phyloP scores from a whole-genome alignment of 345 rosid genomes.

The Moricandia moricandioides region DNA sequence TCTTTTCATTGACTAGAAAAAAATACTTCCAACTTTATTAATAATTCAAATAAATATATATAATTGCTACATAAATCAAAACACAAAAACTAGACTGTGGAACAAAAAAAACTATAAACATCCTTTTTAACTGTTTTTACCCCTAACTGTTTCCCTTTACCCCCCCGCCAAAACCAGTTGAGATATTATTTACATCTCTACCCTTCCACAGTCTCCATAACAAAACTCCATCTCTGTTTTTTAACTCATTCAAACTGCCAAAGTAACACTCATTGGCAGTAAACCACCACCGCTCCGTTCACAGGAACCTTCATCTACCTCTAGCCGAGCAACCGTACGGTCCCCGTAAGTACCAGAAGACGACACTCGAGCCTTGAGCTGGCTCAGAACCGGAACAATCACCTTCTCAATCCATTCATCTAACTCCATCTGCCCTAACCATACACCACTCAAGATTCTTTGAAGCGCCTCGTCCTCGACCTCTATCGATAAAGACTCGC shows the following conservation, averaged over 20 bases:
- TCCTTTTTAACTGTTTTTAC: constrained; percentile 15
- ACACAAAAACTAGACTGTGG: constrained; percentile 7
- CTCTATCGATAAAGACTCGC: constrained; percentile 45
- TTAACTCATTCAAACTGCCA: constrained; percentile 22
- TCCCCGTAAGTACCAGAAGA: constrained; percentile 33
- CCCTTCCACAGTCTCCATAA: constrained; percentile 17
- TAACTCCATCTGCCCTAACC: constrained; percentile 59
- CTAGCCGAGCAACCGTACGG: constrained; percentile 33
- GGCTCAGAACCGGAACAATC: constrained; percentile 63
- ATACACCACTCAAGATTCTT: constrained; percentile 65
- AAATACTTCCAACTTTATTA: constrained; percentile 6
- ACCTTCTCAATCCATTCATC: constrained; percentile 78
- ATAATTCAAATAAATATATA: constrained; percentile 32
- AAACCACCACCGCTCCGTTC: constrained; percentile 21
- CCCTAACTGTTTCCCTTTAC: constrained; percentile 26
- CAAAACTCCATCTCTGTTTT: constrained; percentile 18
- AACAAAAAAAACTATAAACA: constrained; percentile 26
- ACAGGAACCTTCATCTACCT: constrained; percentile 28
- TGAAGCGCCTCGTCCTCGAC: constrained; percentile 71
- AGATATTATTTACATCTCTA: constrained; percentile 37
- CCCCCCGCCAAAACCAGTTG: constrained; percentile 39
- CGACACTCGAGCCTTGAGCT: constrained; percentile 43
- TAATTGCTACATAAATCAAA: constrained; percentile 33
- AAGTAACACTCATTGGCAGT: constrained; percentile 29
- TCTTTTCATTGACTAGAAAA: neutral